A percentile compares a stretch with the other conserved stretches of the same genome.
phyloP scores from a whole-genome alignment of 106 monocot species.

The Platanthera zijinensis region DNA sequence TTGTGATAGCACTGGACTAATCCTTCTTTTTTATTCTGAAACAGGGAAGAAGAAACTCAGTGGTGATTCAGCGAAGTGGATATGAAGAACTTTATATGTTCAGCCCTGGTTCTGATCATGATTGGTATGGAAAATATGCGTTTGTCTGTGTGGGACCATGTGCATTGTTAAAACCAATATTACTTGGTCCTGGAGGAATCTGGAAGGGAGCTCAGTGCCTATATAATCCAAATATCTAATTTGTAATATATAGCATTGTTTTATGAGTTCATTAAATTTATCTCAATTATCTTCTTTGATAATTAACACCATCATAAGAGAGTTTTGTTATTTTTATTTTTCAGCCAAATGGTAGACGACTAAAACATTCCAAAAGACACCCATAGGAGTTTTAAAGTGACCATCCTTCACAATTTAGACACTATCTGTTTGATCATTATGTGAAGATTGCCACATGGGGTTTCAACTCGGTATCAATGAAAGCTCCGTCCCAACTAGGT shows the following conservation, averaged over 20 bases:
- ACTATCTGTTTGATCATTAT: no score
- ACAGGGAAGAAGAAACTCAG: slow-evolving; percentile 65
- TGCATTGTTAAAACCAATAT: slow-evolving; percentile 25
- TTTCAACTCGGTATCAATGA: no score
- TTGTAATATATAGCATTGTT: neutral
- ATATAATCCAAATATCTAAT: slow-evolving; percentile 51
- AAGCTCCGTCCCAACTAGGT: no score
- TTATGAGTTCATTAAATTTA: neutral
- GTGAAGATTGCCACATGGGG: no score
- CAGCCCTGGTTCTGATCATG: slow-evolving; percentile 55
- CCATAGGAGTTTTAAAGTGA: no score
- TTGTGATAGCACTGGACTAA: neutral
- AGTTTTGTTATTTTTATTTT: no score
- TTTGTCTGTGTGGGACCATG: slow-evolving; percentile 44
- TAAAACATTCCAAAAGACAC: no score
- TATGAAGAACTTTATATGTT: slow-evolving; percentile 52
- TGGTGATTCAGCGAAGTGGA: slow-evolving; percentile 34
- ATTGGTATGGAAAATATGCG: slow-evolving; percentile 59
- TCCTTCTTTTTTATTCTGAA: neutral
- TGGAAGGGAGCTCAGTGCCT: slow-evolving; percentile 55
- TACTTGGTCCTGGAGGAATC: slow-evolving; percentile 29
- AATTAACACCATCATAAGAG: no score
- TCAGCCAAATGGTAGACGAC: no score
- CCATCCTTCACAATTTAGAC: no score
- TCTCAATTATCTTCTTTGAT: neutral